Base-by-base conservation (phyloP, 2,329 filamentous ascomycete genomes). In the Neonectria punicea region DNA sequence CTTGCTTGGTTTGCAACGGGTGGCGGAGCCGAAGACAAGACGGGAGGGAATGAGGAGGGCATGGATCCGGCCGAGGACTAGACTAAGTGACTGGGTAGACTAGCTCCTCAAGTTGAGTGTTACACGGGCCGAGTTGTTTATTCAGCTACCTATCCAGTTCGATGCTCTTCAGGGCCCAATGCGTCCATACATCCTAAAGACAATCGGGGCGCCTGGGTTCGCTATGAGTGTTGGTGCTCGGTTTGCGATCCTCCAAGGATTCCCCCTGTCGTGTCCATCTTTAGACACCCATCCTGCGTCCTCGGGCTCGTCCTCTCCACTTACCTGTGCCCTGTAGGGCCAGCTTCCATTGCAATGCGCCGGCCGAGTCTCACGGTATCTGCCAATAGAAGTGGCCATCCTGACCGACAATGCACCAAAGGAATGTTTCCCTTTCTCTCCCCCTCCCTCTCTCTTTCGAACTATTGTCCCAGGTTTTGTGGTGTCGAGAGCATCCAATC, bases 181-280 rank as follows among this genome's bases (percentile, higher is more conserved):
- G 4, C 34, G 13, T 36, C 14, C 34, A 14, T 36, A 30, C 30
- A 30, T 30, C 30, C 30, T 1, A 30, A 30, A 30, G 36, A n/a
- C 36, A n/a, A 39, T 39, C 36, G 10, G 32, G 32, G 11, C 32
- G 32, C 32, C 10, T 34, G 7, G 39, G n/a, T 25, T 25, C 5
- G 25, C n/a, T 43, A 3, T 20, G 10, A 20, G 39, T 43, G 39
- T 36, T 43, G 39, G 61, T 64, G 56, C 54, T 50, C 16, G 36
- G 56, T 60, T 64, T 59, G 39, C 56, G 61, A 64, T 51, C 25
- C 56, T 51, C 34, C 56, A 60, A 39, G 56, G 56, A 54, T 46
- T 16, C 22, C 20, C 47, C 56, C 46, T 39, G 49, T 41, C 41
- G 55, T 16, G 28, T 36, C 57, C 55, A 59, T 50, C 55, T 51